These are phyloP conservation scores for Spathaspora sp. DNA, from an alignment of 1,139 yeast species.

Conservation along the genomic window DNA sequence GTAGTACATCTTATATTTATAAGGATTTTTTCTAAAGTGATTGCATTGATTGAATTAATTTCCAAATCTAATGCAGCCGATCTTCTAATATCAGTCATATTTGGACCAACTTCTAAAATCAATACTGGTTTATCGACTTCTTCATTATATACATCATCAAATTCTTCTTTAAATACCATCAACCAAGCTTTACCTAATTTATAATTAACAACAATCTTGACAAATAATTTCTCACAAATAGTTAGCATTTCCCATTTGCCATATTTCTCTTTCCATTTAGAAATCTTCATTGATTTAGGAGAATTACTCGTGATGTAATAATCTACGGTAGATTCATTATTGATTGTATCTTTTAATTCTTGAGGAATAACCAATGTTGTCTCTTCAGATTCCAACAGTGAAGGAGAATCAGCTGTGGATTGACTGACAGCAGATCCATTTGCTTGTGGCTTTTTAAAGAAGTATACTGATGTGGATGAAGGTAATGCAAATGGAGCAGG, in stretches of 20 bases:
- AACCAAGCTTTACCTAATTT: conserved; percentile 37
- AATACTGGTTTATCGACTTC: conserved; percentile 38
- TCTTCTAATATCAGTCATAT: conserved; percentile 26
- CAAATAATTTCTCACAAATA: conserved; percentile 32
- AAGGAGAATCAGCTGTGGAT: neutral
- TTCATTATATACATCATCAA: conserved; percentile 30
- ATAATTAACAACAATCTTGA: conserved; percentile 40
- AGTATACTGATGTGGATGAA: conserved; percentile 42
- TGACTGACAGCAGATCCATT: conserved; percentile 16
- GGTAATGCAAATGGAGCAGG: conserved; percentile 49
- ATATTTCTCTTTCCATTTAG: conserved; percentile 43
- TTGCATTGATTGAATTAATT: conserved; percentile 31
- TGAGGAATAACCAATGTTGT: conserved; percentile 32
- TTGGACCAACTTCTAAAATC: conserved; percentile 29
- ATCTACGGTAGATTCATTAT: conserved; percentile 41
- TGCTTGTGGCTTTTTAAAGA: conserved; percentile 29
- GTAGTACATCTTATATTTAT: conserved; percentile 38
- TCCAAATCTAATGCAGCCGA: conserved; percentile 46
- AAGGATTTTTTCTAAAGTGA: conserved; percentile 28
- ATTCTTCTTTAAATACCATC: conserved; percentile 42
- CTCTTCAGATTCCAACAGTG: conserved; percentile 12
- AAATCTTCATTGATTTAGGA: conserved; percentile 39
- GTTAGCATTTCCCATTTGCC: conserved; percentile 52
- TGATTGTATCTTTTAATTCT: conserved; percentile 37
- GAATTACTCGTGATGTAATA: conserved; percentile 36